Base-by-base conservation (phyloP, 2,329 filamentous ascomycete species). In the Fusarium musae region DNA sequence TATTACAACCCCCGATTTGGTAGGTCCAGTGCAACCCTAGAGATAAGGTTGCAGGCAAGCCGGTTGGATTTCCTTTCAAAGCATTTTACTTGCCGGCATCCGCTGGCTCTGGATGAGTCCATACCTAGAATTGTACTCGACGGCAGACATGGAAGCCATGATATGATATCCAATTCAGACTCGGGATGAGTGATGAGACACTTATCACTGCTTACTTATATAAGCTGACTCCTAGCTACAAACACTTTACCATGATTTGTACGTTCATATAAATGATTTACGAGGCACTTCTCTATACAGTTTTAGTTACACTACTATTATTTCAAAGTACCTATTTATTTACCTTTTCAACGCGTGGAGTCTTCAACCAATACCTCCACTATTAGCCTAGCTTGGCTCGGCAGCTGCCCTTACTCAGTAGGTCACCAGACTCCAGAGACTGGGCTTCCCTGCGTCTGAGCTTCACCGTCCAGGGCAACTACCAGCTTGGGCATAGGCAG, bases 401-500 rank as follows among this genome's bases (percentile, higher is more conserved):
- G 72, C 69, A 75, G 57, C 72, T 73, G 69, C 73, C 74, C 53
- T 47, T 74, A 34, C 34, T 40, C 66, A 61, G 69, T 74, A 75
- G 73, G 73, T 75, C 73, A 75, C 67, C 70, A 63, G 73, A 75
- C 73, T 66, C 52, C 50, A 61, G 66, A 68, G 63, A 43, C 54
- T 62, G 36, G 54, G 40, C 56, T 66, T 53, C 59, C 59, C 70
- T 70, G 56, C 53, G 59, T 63, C 58, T 70, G 57, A 63, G 71
- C 63, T 74, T 73, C 71, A 65, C 57, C 53, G 60, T 59, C 50
- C 63, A 73, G 59, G 63, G 67, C 66, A 74, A 39, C 63, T 63
- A 54, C 40, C 30, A 53, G 57, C 60, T 43, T 60, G 60, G 57
- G 52, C 36, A 43, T 56, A 56, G 21, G 26, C 37, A 9, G 37